Conservation (phyloP, 139 green algal species). For the Diplosphaera chodatii region DNA sequence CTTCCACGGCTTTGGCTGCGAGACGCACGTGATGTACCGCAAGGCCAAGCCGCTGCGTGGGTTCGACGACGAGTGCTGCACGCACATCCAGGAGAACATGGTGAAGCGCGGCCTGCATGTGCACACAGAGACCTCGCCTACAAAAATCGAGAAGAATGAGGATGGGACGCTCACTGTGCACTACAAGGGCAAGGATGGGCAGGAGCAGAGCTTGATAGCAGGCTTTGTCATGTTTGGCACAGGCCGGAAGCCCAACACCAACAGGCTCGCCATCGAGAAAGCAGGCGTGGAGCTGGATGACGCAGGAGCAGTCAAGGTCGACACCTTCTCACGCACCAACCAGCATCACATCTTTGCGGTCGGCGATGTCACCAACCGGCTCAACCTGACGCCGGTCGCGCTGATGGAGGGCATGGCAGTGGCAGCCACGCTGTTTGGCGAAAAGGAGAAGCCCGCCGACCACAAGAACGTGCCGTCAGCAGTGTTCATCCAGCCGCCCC, state of each 20-base stretch:
- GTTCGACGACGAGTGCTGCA: constrained; percentile 44
- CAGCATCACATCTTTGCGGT: constrained; percentile 87
- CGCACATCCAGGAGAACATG: constrained; percentile 47
- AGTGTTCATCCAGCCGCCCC: constrained; percentile 86
- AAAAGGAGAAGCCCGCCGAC: constrained; percentile 72
- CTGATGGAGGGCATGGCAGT: constrained; percentile 98
- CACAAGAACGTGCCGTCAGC: constrained; percentile 69
- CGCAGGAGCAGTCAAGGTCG: constrained; percentile 65
- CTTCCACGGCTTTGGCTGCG: constrained; percentile 77
- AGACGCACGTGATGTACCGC: constrained; percentile 79
- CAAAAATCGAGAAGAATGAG: constrained; percentile 26
- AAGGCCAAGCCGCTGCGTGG: constrained; percentile 44
- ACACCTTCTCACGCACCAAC: constrained; percentile 80
- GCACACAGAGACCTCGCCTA: constrained; percentile 43
- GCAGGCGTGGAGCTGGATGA: constrained; percentile 17
- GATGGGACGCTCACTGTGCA: constrained; percentile 21
- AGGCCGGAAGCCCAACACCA: constrained; percentile 71
- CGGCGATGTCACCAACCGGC: constrained; percentile 90
- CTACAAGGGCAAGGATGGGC: constrained; percentile 13
- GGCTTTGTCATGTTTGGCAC: constrained; percentile 82
- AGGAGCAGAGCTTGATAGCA: constrained; percentile 1
- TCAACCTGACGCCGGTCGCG: constrained; percentile 92
- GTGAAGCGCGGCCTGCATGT: constrained; percentile 44
- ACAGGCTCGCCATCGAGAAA: constrained; percentile 55
- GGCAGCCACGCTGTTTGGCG: constrained; percentile 75